These are phyloP conservation scores for Ophiostoma ips DNA, from an alignment of 2,329 filamentous ascomycete genomes.

Conservation along the genomic window DNA sequence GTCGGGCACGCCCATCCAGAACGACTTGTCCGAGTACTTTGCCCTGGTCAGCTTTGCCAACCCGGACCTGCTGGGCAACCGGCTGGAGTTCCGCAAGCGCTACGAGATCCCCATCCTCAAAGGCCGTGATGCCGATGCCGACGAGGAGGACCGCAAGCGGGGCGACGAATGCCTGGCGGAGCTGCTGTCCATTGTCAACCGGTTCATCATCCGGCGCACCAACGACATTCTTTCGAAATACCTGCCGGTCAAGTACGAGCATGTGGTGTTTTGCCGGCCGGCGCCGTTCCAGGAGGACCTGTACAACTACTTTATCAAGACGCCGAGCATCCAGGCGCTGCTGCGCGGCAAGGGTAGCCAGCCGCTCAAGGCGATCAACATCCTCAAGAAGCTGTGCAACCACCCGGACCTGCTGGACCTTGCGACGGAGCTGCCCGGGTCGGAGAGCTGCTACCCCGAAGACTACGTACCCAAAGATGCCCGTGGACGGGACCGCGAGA, in stretches of 20 bases:
- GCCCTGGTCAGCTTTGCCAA: constrained; percentile 94
- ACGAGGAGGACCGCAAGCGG: constrained; percentile 65
- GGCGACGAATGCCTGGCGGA: constrained; percentile 75
- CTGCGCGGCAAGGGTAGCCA: constrained; percentile 90
- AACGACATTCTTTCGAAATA: constrained; percentile 99
- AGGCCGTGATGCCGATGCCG: constrained; percentile 80
- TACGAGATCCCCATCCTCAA: constrained; percentile 87
- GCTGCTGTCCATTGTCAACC: constrained; percentile 77
- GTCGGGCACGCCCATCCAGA: constrained; percentile 94
- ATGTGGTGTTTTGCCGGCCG: constrained; percentile 94
- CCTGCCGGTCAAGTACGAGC: constrained; percentile 94
- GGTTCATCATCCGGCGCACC: constrained; percentile 93
- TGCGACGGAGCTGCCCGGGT: constrained; percentile 71
- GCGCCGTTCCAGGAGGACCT: constrained; percentile 84
- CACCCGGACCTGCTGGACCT: constrained; percentile 87
- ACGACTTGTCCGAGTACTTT: constrained; percentile 97
- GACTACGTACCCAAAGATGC: constrained; percentile 82
- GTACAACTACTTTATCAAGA: constrained; percentile 95
- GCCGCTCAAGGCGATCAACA: constrained; percentile 87
- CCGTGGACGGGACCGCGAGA: constrained; percentile 76
- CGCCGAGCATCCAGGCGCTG: constrained; percentile 83
- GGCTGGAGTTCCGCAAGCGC: constrained; percentile 82
- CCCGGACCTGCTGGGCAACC: constrained; percentile 75
- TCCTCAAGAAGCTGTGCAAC: constrained; percentile 97
- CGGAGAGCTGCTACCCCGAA: constrained; percentile 65